Conservation (phyloP, 495 filamentous ascomycete species). For the Penicillium lagena region DNA sequence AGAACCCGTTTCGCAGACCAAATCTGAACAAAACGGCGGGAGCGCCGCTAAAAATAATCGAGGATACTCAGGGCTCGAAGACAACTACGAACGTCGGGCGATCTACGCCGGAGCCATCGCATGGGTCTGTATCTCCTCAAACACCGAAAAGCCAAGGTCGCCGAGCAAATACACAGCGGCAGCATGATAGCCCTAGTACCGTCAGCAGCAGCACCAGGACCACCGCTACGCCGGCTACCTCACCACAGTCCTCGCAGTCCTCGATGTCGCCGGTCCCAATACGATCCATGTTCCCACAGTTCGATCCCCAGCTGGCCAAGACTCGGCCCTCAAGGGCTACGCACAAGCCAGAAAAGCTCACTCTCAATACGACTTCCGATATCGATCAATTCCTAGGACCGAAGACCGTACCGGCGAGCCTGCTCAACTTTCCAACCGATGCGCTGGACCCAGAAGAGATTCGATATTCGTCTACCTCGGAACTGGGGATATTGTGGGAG, state of each 20-base stretch:
- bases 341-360: constrained; percentile 29
- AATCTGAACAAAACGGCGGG: constrained; percentile 21
- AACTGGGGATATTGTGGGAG: constrained; percentile 46
- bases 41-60: constrained; percentile 28
- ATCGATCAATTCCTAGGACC: constrained; percentile 36
- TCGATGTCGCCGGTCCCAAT: constrained; percentile 41
- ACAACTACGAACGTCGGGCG: too few species aligned
- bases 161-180: constrained; percentile 4
- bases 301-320: constrained; percentile 60
- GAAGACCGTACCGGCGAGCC: constrained; percentile 41
- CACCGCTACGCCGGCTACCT: constrained; percentile 30
- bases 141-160: constrained; percentile 16
- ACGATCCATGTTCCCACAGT: constrained; percentile 75
- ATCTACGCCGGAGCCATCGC: too few species aligned
- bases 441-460: constrained; percentile 26
- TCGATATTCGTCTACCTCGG: constrained; percentile 35
- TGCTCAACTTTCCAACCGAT: constrained; percentile 38
- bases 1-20: constrained; percentile 28
- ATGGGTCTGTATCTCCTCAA: constrained; percentile 4
- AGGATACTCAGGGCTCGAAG: constrained; percentile 21
- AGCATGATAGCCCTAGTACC: constrained; percentile 20
- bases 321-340: constrained; percentile 24
- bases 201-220: constrained; percentile 13
- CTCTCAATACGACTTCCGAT: constrained; percentile 23
- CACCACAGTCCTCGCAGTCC: constrained; percentile 24